Base-by-base conservation (phyloP, 2,329 filamentous ascomycete genomes). In the Rutstroemia sp. region DNA sequence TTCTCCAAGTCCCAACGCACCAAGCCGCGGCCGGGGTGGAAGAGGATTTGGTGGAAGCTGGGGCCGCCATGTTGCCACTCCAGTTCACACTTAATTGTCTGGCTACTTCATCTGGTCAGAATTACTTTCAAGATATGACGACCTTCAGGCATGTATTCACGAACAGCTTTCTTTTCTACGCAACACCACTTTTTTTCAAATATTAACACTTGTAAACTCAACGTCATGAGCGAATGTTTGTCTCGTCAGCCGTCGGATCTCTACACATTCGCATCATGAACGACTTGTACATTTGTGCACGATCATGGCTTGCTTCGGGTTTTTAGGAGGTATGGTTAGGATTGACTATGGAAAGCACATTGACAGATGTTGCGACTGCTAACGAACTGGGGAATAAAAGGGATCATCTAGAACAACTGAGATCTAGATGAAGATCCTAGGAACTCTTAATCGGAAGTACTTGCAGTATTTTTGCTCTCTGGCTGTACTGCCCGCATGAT, bases 141-240 rank as follows among this genome's bases (percentile, higher is more conserved):
- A 60, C 57, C 61, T 57, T 59, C 51, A 54, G 38, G 58, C 27
- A 30, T 63, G 63, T 62, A 63, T 60, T 60, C 50, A 57, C 55
- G 47, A 54, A 55, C 44, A 56, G 55, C 59, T 67, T 65, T 63
- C 58, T 61, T 65, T 66, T 66, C 59, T 63, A 58, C 57, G 39
- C 62, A 63, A 51, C 51, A 57, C 57, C 49, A 57, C 52, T 49
- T 57, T 61, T 61, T 67, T 61, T 58, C 60, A 56, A 54, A 57
- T 67, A 67, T 55, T 46, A 50, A 58, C 63, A 64, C 57, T 66
- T 68, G 66, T 68, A 68, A 67, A 54, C 65, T 17, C 57, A 63
- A 63, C 54, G 52, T 65, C 54, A 64, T 65, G 61, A 64, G 64
- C 58, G 61, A 60, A 61, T 64, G 62, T 62, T 64, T 67, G 62